Evolutionary conservation across 768 basidiomycete genomes (phyloP).

Genomic region (Naganishia kalamii): DNA sequence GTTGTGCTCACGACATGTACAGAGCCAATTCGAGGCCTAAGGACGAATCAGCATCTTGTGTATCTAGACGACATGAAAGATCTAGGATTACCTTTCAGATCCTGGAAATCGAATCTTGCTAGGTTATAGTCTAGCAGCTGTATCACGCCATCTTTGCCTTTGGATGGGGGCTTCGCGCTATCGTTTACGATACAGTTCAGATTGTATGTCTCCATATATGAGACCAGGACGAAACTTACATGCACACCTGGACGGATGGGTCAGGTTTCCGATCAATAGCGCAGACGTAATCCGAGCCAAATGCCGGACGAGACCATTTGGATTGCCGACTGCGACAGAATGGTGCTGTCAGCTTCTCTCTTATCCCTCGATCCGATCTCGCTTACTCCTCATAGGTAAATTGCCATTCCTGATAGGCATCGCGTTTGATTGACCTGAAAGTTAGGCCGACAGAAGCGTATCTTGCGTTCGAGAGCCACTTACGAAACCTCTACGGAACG

Average conservation of each 20-base stretch:
- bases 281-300: slow-evolving; percentile 38
- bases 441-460: not conserved
- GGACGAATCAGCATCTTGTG: slow-evolving; percentile 26
- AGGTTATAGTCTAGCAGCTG: slow-evolving; percentile 45
- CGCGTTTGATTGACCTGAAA: not conserved
- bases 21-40: slow-evolving; percentile 23
- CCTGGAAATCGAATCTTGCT: slow-evolving; percentile 44
- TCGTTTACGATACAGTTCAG: not conserved
- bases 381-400: slow-evolving; percentile 40
- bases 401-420: slow-evolving; percentile 39
- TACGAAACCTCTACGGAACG: slow-evolving; percentile 23
- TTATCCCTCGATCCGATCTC: not conserved
- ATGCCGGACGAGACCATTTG: slow-evolving; percentile 19
- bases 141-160: slow-evolving; percentile 35
- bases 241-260: slow-evolving; percentile 42
- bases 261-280: slow-evolving; percentile 43
- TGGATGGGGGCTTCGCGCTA: slow-evolving; percentile 35
- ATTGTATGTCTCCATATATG: not conserved
- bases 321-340: slow-evolving; percentile 34
- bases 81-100: slow-evolving; percentile 30
- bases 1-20: slow-evolving; percentile 14
- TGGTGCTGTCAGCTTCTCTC: not conserved
- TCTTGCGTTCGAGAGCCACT: not conserved
- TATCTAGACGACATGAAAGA: not conserved
- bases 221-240: slow-evolving; percentile 28